These are phyloP conservation scores for Beauveria caledonica DNA, from an alignment of 2,329 filamentous ascomycete genomes.

Conservation along the genomic window DNA sequence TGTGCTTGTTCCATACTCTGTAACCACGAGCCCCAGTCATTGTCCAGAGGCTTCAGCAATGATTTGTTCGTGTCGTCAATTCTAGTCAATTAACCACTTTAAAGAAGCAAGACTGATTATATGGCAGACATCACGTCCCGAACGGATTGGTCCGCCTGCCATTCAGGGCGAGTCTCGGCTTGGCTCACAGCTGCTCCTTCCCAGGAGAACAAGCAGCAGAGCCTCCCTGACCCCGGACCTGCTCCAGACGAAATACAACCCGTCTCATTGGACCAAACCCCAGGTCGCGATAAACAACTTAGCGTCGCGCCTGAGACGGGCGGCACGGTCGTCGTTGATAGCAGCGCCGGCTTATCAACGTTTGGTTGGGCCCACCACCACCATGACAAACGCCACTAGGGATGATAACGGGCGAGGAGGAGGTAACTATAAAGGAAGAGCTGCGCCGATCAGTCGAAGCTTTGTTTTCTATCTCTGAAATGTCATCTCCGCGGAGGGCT, in stretches of 20 bases:
- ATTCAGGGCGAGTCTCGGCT: background rate
- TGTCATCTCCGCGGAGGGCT: conserved; percentile 13
- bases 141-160: background rate
- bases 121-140: background rate
- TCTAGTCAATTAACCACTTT: background rate
- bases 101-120: background rate
- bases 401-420: background rate
- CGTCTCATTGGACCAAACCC: background rate
- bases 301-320: background rate
- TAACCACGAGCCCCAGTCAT: too few species aligned
- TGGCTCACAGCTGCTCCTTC: background rate
- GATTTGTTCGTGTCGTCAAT: background rate
- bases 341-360: conserved; percentile 2
- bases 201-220: background rate
- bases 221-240: background rate
- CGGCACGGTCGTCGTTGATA: background rate
- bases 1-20: background rate
- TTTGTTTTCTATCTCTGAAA: conserved; percentile 14
- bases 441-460: background rate
- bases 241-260: background rate
- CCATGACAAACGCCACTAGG: background rate
- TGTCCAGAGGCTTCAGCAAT: too few species aligned
- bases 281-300: background rate
- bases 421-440: conserved; percentile 1
- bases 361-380: conserved; percentile 1